Conservation (phyloP, 257 asterid species). For the Coffea eugenioides region DNA sequence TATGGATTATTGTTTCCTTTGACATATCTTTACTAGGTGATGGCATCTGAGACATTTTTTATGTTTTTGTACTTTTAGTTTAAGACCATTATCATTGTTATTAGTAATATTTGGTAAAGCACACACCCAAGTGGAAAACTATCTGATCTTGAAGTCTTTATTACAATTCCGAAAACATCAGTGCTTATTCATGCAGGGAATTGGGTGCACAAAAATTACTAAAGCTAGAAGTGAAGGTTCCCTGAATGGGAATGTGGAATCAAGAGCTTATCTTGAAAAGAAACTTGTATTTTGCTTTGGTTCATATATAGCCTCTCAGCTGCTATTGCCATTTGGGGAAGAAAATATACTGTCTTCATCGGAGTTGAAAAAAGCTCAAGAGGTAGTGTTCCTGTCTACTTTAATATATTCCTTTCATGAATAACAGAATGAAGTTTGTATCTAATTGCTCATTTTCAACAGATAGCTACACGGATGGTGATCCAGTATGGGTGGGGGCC, state of each 20-base stretch:
- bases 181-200: constrained; percentile 59
- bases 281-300: constrained; percentile 95
- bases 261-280: constrained; percentile 87
- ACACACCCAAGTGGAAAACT: not conserved
- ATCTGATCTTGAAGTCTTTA: not conserved
- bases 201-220: constrained; percentile 89
- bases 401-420: not conserved
- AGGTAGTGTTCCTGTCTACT: constrained; percentile 45
- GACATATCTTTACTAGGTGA: not conserved
- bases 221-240: constrained; percentile 69
- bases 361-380: constrained; percentile 85
- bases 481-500: constrained; percentile 97
- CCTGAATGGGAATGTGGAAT: constrained; percentile 69
- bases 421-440: constrained; percentile 9
- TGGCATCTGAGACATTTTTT: too few species aligned
- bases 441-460: constrained; percentile 30
- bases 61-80: too few species aligned
- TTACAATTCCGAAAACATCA: constrained; percentile 10
- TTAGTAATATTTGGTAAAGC: not conserved
- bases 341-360: constrained; percentile 80
- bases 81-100: not conserved
- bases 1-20: too few species aligned
- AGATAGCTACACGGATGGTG: constrained; percentile 97
- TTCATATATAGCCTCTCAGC: constrained; percentile 84
- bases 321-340: constrained; percentile 91